phyloP scores from a whole-genome alignment of 1,284 basidiomycete genomes.

The Malassezia yamatoensis region DNA sequence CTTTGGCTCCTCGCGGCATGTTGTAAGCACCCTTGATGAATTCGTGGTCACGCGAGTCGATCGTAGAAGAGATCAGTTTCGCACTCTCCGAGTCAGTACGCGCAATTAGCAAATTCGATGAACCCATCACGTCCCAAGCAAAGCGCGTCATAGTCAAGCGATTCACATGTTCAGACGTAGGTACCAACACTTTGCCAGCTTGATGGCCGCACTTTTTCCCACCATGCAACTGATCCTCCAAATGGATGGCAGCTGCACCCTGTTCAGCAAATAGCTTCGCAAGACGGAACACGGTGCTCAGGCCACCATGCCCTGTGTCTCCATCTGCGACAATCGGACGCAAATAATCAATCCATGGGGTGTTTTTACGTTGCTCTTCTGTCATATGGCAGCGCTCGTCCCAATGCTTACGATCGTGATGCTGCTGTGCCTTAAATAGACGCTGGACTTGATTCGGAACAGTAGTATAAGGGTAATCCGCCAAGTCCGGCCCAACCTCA shows the following conservation, averaged over 20 bases:
- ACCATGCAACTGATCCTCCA: conserved; percentile 47
- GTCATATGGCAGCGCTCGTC: conserved; percentile 56
- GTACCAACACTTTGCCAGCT: conserved; percentile 85
- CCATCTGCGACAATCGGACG: conserved; percentile 50
- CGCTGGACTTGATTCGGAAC: conserved; percentile 59
- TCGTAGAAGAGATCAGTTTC: conserved; percentile 69
- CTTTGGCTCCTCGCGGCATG: conserved; percentile 28
- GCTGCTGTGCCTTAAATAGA: conserved; percentile 58
- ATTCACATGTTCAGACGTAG: conserved; percentile 71
- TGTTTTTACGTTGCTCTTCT: conserved; percentile 55
- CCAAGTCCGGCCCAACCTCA: conserved; percentile 80
- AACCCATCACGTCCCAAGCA: conserved; percentile 75
- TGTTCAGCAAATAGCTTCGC: conserved; percentile 50
- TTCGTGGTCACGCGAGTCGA: conserved; percentile 62
- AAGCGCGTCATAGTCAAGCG: conserved; percentile 73
- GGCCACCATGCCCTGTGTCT: conserved; percentile 46
- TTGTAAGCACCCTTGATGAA: conserved; percentile 46
- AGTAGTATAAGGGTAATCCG: conserved; percentile 58
- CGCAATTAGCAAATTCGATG: conserved; percentile 76
- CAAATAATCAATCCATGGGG: conserved; percentile 50
- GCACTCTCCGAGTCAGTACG: conserved; percentile 86
- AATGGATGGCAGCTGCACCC: conserved; percentile 48
- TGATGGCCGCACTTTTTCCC: conserved; percentile 67
- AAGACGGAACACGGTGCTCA: conserved; percentile 44
- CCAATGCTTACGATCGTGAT: conserved; percentile 57